A percentile compares a stretch with the other conserved stretches of the same genome.
These are phyloP conservation scores for Vachellia pachyceras DNA, from an alignment of 306 rosid species.

Conservation along the genomic window DNA sequence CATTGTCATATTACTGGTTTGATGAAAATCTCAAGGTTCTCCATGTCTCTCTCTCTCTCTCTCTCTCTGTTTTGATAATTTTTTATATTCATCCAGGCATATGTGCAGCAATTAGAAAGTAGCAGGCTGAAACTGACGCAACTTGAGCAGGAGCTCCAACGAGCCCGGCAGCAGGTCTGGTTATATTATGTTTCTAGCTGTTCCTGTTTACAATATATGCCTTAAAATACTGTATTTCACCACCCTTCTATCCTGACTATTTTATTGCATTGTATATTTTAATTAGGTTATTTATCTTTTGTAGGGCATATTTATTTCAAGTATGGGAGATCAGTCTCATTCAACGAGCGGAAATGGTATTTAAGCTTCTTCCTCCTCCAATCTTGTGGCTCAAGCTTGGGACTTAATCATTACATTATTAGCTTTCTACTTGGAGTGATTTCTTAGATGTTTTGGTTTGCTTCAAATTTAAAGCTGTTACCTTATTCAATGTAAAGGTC, in stretches of 20 bases:
- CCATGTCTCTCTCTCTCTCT: neutral
- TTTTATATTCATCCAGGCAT: conserved; percentile 49
- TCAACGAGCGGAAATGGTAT: conserved; percentile 98
- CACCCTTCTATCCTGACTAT: neutral
- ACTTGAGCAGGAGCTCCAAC: conserved; percentile 80
- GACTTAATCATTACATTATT: neutral
- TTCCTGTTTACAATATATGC: conserved; percentile 9
- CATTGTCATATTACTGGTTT: neutral
- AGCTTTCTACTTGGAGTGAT: neutral
- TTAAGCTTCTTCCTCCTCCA: conserved; percentile 33
- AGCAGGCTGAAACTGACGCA: conserved; percentile 71
- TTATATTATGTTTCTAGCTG: neutral
- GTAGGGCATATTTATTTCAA: conserved; percentile 95
- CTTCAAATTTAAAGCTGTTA: neutral
- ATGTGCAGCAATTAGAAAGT: conserved; percentile 77
- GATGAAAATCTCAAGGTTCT: neutral
- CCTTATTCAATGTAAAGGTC: neutral
- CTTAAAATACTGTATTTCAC: neutral
- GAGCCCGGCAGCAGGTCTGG: conserved; percentile 78
- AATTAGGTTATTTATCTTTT: conserved; percentile 36
- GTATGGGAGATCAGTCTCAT: conserved; percentile 89
- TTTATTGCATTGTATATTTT: conserved; percentile 2
- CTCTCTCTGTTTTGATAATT: neutral
- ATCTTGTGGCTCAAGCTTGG: conserved; percentile 11
- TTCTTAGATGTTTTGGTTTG: neutral